These are phyloP conservation scores for Boletus sp. DNA, from an alignment of 768 basidiomycete genomes.

Conservation along the genomic window DNA sequence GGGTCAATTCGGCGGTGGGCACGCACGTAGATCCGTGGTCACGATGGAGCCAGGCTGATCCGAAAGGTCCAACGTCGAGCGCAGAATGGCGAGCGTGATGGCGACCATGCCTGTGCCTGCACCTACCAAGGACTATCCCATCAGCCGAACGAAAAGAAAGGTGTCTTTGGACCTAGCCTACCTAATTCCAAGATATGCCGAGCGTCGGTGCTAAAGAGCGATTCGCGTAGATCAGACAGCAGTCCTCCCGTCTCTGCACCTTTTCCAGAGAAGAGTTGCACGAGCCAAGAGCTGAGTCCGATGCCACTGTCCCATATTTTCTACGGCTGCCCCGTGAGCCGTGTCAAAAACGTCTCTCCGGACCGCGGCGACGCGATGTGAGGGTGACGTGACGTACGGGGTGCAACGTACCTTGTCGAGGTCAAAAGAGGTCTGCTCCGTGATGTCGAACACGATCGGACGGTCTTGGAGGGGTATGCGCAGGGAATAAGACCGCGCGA, in stretches of 20 bases:
- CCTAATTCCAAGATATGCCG: constrained; percentile 70
- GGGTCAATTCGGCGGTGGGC: not conserved
- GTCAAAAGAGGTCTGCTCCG: constrained; percentile 87
- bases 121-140: constrained; percentile 42
- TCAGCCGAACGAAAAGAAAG: not conserved
- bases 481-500: constrained; percentile 37
- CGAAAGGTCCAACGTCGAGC: constrained; percentile 34
- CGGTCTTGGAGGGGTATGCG: not conserved
- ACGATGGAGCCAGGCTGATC: constrained; percentile 39
- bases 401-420: constrained; percentile 75
- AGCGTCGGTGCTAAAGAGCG: constrained; percentile 39
- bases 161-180: constrained; percentile 25
- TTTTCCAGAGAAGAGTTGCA: constrained; percentile 31
- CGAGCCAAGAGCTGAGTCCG: constrained; percentile 79
- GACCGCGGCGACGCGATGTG: not conserved
- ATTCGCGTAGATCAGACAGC: constrained; percentile 28
- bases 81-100: constrained; percentile 58
- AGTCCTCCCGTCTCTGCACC: not conserved
- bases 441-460: constrained; percentile 44
- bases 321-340: constrained; percentile 40
- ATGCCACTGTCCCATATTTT: constrained; percentile 98
- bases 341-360: not conserved
- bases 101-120: constrained; percentile 85
- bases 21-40: constrained; percentile 74
- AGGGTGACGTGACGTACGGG: not conserved